These are phyloP conservation scores for Plantago rigida DNA, from an alignment of 305 asterid species.

Conservation along the genomic window DNA sequence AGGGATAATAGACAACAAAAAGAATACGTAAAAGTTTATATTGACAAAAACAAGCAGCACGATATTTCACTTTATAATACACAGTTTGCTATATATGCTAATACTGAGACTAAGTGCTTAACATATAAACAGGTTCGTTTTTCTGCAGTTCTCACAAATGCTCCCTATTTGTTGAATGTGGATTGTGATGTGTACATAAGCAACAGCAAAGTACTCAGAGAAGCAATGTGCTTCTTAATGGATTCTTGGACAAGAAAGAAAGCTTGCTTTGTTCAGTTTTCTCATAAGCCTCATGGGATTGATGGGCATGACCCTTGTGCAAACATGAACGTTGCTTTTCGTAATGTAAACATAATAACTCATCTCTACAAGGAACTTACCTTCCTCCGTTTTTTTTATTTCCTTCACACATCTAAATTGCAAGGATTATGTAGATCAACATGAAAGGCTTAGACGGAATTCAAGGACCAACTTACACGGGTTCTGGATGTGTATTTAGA, in stretches of 20 bases:
- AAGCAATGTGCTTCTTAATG: constrained; percentile 80
- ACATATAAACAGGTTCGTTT: constrained; percentile 50
- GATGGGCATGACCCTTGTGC: constrained; percentile 74
- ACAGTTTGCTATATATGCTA: neutral
- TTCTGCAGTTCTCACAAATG: constrained; percentile 79
- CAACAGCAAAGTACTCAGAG: constrained; percentile 73
- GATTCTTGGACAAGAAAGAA: constrained; percentile 73
- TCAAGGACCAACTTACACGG: constrained; percentile 85
- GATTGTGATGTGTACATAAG: constrained; percentile 77
- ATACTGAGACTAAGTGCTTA: neutral
- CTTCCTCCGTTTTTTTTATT: neutral
- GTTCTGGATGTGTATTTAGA: constrained; percentile 77
- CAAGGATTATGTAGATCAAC: constrained; percentile 45
- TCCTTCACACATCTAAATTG: neutral
- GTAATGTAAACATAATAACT: constrained; percentile 36
- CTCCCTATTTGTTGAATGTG: constrained; percentile 67
- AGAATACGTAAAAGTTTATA: neutral
- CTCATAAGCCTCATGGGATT: constrained; percentile 72
- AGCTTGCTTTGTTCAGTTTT: constrained; percentile 75
- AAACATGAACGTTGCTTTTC: constrained; percentile 62
- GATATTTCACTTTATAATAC: neutral
- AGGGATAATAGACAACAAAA: neutral
- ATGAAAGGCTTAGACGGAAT: constrained; percentile 84
- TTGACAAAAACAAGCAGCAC: neutral
- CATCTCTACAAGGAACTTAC: neutral